Percentiles rank a stretch among this genome's conserved stretches.
These are phyloP conservation scores for Malus sylvestris DNA, from an alignment of 306 rosid genomes.

Conservation along the genomic window DNA sequence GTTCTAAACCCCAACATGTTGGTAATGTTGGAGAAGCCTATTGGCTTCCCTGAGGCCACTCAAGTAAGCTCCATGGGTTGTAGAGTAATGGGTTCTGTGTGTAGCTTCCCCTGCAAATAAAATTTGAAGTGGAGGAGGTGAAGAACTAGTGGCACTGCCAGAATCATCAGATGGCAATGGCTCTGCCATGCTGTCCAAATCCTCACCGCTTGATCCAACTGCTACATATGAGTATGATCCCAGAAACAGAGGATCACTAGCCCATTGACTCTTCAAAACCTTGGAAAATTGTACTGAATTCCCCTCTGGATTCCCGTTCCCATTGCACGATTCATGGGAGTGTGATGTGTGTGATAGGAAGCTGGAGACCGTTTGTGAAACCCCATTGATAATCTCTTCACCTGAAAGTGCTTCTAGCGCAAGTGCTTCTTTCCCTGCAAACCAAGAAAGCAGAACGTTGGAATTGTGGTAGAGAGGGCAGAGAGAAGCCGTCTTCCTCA, in stretches of 20 bases:
- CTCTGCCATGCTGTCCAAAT: constrained; percentile 78
- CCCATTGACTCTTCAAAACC: constrained; percentile 79
- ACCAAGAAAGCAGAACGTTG: constrained; percentile 72
- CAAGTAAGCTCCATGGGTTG: constrained; percentile 96
- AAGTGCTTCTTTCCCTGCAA: constrained; percentile 81
- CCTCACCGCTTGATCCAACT: constrained; percentile 87
- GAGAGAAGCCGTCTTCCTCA: constrained; percentile 71
- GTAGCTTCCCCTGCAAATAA: constrained; percentile 99
- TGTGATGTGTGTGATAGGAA: constrained; percentile 20
- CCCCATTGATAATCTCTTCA: constrained; percentile 66
- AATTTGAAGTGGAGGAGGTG: constrained; percentile 49
- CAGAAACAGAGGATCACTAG: constrained; percentile 68
- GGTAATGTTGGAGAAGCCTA: constrained; percentile 87
- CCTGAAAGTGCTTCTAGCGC: constrained; percentile 66
- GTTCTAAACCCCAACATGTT: constrained; percentile 50
- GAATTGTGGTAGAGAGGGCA: constrained; percentile 68
- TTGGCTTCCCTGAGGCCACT: constrained; percentile 97
- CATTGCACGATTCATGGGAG: constrained; percentile 32
- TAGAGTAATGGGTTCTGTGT: constrained; percentile 93
- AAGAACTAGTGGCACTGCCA: not conserved
- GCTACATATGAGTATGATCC: constrained; percentile 86
- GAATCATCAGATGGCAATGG: constrained; percentile 53
- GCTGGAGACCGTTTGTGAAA: constrained; percentile 51
- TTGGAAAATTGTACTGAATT: constrained; percentile 38
- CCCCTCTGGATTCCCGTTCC: constrained; percentile 27